Conservation (phyloP, 2,329 filamentous ascomycete species). For the Penicillium olsonii region DNA sequence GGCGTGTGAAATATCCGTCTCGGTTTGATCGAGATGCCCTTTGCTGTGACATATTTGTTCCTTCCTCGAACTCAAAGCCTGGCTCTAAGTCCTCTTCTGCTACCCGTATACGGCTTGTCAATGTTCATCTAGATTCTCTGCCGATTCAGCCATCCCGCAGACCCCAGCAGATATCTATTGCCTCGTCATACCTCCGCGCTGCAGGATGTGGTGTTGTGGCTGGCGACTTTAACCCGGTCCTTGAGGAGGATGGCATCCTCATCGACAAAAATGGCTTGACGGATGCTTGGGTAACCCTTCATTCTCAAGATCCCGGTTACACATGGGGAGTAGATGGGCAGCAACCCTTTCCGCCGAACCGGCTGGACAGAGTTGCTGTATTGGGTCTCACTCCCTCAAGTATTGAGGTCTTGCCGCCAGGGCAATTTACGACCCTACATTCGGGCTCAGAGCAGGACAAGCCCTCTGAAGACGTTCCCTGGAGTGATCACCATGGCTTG, state of each 20-base stretch:
- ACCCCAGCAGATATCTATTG: conserved; percentile 32
- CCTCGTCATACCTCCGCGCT: conserved; percentile 26
- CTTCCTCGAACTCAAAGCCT: background rate
- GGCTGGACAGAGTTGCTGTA: conserved; percentile 42
- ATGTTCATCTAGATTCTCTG: conserved; percentile 45
- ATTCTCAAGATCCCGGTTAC: conserved; percentile 32
- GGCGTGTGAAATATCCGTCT: conserved; percentile 33
- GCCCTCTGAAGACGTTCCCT: background rate
- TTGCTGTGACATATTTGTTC: conserved; percentile 13
- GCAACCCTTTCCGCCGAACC: conserved; percentile 32
- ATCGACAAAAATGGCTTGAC: conserved; percentile 34
- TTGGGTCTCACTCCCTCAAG: conserved; percentile 25
- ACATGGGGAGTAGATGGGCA: conserved; percentile 43
- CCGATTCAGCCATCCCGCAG: conserved; percentile 30
- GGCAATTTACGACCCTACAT: background rate
- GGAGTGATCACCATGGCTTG: conserved; percentile 4
- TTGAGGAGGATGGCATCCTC: conserved; percentile 36
- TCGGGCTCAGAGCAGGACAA: background rate
- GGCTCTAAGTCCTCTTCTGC: background rate
- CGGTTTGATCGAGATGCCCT: conserved; percentile 22
- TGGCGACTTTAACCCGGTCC: conserved; percentile 45
- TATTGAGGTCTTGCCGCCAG: conserved; percentile 6
- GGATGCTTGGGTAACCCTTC: conserved; percentile 39
- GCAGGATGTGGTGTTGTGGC: conserved; percentile 37
- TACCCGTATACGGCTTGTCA: conserved; percentile 31